phyloP scores from a whole-genome alignment of 139 green algal genomes.

The Diplosphaera chodatii region DNA sequence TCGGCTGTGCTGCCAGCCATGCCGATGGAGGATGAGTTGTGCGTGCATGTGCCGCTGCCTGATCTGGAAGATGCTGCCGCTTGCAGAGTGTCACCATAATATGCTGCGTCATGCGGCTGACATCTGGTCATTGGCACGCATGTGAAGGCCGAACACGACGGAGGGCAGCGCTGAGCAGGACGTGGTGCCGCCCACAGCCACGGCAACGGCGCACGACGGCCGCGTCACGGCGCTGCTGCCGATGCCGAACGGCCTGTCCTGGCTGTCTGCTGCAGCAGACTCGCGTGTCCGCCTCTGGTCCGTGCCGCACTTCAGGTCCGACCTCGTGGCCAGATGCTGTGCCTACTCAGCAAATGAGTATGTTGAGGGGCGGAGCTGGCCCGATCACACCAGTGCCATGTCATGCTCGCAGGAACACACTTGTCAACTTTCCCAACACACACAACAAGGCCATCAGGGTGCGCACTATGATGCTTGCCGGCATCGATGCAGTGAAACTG shows the following conservation, averaged over 20 bases:
- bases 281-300: conserved; percentile 77
- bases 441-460: conserved; percentile 48
- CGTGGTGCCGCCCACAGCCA: background rate
- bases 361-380: too few relatives aligned
- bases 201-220: conserved; percentile 26
- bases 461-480: background rate
- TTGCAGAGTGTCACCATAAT: too few relatives aligned
- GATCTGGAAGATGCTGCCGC: background rate
- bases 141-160: background rate
- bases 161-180: background rate
- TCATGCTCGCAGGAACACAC: conserved; percentile 31
- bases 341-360: too few relatives aligned
- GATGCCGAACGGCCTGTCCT: conserved; percentile 54
- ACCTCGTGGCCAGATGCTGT: too few relatives aligned
- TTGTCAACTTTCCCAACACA: conserved; percentile 60
- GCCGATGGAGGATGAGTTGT: background rate
- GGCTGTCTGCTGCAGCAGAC: conserved; percentile 68
- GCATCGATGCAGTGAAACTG: background rate
- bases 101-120: too few relatives aligned
- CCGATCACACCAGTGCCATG: too few relatives aligned
- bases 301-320: background rate
- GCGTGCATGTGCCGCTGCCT: background rate
- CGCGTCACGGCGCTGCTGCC: conserved; percentile 44
- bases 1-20: background rate
- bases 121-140: too few relatives aligned